Evolutionary conservation across 345 rosid genomes (phyloP).

Genomic region (Ceriops decandra): DNA sequence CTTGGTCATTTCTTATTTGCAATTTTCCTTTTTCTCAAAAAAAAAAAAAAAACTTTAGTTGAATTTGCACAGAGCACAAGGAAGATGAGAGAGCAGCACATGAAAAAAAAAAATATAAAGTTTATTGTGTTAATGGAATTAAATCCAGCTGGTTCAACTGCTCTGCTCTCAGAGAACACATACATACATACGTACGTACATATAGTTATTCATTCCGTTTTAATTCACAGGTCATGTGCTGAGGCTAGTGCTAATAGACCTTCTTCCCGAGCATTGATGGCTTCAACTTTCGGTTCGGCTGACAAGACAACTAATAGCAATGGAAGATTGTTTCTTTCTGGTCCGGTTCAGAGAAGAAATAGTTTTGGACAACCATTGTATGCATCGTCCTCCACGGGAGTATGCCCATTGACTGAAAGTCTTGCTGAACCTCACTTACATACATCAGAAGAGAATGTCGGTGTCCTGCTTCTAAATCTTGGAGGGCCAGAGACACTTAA

Average conservation of each 20-base stretch:
- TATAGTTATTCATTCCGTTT: background rate
- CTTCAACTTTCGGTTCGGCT: slow-evolving; percentile 13
- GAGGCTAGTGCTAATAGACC: slow-evolving; percentile 10
- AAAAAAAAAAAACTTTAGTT: too few species aligned
- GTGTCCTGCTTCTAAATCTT: slow-evolving; percentile 79
- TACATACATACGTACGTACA: too few species aligned
- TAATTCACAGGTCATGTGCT: slow-evolving; percentile 25
- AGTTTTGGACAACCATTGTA: slow-evolving; percentile 26
- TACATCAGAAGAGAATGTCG: slow-evolving; percentile 58
- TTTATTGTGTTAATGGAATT: too few species aligned
- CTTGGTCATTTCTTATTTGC: too few species aligned
- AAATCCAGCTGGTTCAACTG: too few species aligned
- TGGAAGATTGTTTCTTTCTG: slow-evolving; percentile 11
- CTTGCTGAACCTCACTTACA: slow-evolving; percentile 26
- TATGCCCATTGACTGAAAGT: slow-evolving; percentile 26
- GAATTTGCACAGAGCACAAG: too few species aligned
- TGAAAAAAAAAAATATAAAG: too few species aligned
- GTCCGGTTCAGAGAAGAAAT: slow-evolving; percentile 34
- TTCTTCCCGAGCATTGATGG: slow-evolving; percentile 16
- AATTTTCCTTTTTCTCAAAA: too few species aligned
- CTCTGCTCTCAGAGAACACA: too few species aligned
- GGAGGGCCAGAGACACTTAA: slow-evolving; percentile 85
- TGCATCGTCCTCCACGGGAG: slow-evolving; percentile 35
- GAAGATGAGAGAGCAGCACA: too few species aligned
- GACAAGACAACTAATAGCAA: slow-evolving; percentile 9